Evolutionary conservation across 805 yeast species (phyloP).

Genomic region (Candida chauliodis): DNA sequence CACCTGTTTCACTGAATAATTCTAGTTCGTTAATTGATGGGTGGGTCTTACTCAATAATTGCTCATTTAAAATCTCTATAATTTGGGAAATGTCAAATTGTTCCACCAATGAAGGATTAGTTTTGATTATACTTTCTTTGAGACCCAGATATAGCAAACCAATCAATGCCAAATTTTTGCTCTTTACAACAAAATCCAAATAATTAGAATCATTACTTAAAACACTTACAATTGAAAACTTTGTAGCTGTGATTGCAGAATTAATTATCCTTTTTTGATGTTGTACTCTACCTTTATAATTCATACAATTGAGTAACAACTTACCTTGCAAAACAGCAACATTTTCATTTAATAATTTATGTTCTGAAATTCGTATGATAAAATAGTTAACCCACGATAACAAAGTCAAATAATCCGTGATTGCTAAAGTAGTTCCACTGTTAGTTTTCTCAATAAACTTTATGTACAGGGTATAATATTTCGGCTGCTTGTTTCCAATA

Average conservation of each 20-base stretch:
- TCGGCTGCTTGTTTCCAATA: constrained; percentile 28
- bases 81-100: constrained; percentile 15
- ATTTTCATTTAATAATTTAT: constrained; percentile 18
- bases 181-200: neutral
- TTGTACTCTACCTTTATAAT: constrained; percentile 7
- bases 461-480: constrained; percentile 31
- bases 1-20: constrained; percentile 31
- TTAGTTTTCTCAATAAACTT: constrained; percentile 36
- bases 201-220: constrained; percentile 3
- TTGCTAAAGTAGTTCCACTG: constrained; percentile 38
- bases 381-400: constrained; percentile 54
- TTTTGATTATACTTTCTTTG: constrained; percentile 8
- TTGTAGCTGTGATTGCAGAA: constrained; percentile 29
- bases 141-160: constrained; percentile 23
- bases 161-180: constrained; percentile 15
- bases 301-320: constrained; percentile 31
- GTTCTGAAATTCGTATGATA: constrained; percentile 12
- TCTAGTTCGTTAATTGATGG: constrained; percentile 32
- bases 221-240: constrained; percentile 8
- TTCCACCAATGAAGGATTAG: constrained; percentile 20
- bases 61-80: constrained; percentile 23
- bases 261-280: constrained; percentile 23
- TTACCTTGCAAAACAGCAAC: constrained; percentile 23
- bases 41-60: constrained; percentile 41
- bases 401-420: constrained; percentile 53